A percentile compares a stretch with the other conserved stretches of the same genome.
phyloP scores from a whole-genome alignment of 257 asterid species.

The Solanum habrochaites region DNA sequence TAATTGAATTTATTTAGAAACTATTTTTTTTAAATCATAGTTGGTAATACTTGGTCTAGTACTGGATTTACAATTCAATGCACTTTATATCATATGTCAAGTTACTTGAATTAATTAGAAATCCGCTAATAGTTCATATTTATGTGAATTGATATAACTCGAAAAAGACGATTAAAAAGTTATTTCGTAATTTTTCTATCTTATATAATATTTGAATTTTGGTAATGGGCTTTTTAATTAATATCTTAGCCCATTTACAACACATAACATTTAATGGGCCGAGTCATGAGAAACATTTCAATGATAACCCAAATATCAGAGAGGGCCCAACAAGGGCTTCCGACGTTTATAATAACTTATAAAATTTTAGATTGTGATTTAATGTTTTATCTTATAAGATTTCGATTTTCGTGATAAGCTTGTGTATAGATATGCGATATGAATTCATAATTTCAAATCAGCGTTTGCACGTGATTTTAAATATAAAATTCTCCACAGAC shows the following conservation, averaged over 20 bases:
- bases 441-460: not conserved
- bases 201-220: too few species aligned
- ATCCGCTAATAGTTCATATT: too few species aligned
- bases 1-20: too few species aligned
- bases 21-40: too few species aligned
- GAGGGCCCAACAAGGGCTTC: not conserved
- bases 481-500: not conserved
- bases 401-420: not conserved
- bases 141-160: too few species aligned
- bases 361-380: not conserved
- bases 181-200: too few species aligned
- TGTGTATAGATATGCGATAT: rapidly evolving
- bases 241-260: not conserved
- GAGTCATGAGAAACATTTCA: not conserved
- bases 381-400: not conserved
- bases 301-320: not conserved
- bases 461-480: not conserved
- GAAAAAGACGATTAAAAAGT: too few species aligned
- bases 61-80: too few species aligned
- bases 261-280: not conserved
- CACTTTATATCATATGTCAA: too few species aligned
- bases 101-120: too few species aligned
- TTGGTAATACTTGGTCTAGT: too few species aligned
- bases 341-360: not conserved
- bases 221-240: not conserved